Base-by-base conservation (phyloP, 495 filamentous ascomycete species). In the Penicillium pancosmium region DNA sequence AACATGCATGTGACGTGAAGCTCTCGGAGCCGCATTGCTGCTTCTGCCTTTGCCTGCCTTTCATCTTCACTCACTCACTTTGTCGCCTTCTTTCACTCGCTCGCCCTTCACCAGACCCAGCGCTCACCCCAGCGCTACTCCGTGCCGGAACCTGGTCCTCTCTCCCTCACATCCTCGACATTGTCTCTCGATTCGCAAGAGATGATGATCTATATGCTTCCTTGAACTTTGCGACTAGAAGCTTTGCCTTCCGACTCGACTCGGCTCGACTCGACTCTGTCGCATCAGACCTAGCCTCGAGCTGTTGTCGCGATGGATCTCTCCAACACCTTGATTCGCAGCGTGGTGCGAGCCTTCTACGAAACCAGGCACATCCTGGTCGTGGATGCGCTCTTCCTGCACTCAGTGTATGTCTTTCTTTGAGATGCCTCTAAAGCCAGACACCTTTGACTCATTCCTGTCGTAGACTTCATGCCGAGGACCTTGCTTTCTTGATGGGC, bases 291-390 rank as follows among this genome's bases (percentile, higher is more conserved):
- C 54, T 3, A 18, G 27, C 41, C 15, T 40, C 41, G 47, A 49
- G 4, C 55, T 21, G 38, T 56, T 46, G 23, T 41, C 60, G 59
- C 27, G 35, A 96, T 96, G 91, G 91, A 96, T 70, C 82, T 94
- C 49, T 91, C 92, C 35, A 90, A 91, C 70, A 86, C 87, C 13
- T 88, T 99, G 61, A 87, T 98, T 55, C 90, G 92, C 69, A 93
- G 85, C 65, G 88, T 93, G 52, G 88, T 86, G 57, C 93, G 94
- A 69, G 88, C 92, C 54, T 98, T 99, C 82, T 96, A 96, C 78
- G 85, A 92, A 52, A 92, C 88, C 50, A 85, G 92, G 57, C 89
- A 96, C 65, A 88, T 96, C 59, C 84, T 97, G 27, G 86, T 97
- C 16, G 76, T 99, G 35, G 94, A 99, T 82, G 92, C 95, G 55